Percentiles rank a stretch among this genome's conserved stretches.
These are phyloP conservation scores for Nakazawaea molendinolei DNA, from an alignment of 805 yeast species.

Conservation along the genomic window DNA sequence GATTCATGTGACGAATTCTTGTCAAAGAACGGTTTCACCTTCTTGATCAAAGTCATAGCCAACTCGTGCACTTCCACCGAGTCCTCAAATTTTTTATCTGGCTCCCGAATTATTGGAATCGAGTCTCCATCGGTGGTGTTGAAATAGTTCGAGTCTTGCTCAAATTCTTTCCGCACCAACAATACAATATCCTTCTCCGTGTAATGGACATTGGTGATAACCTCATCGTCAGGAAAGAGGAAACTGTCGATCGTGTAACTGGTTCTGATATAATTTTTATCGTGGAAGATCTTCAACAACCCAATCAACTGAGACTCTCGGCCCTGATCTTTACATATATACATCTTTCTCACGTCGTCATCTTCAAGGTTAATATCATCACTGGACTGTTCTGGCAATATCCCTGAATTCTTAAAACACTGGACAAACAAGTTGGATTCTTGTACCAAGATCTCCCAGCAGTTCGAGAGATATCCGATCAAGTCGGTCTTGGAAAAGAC, in stretches of 20 bases:
- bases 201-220: conserved; percentile 23
- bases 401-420: conserved; percentile 18
- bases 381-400: conserved; percentile 13
- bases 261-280: conserved; percentile 14
- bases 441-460: conserved; percentile 11
- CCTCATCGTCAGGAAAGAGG: conserved; percentile 31
- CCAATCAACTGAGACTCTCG: conserved; percentile 20
- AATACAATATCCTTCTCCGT: conserved; percentile 27
- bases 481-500: conserved; percentile 18
- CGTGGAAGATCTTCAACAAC: conserved; percentile 17
- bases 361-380: conserved; percentile 7
- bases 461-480: conserved; percentile 18
- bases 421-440: conserved; percentile 11
- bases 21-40: conserved; percentile 10
- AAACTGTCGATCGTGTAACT: conserved; percentile 21
- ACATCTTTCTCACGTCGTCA: conserved; percentile 2
- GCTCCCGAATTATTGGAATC: background rate
- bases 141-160: conserved; percentile 1
- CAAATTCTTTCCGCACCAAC: conserved; percentile 19
- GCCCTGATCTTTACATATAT: conserved; percentile 13
- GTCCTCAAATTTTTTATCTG: conserved; percentile 2
- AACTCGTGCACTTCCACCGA: conserved; percentile 5
- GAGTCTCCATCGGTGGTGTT: background rate
- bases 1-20: background rate
- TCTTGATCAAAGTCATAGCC: background rate